Evolutionary conservation across 2,329 filamentous ascomycete species (phyloP).

Genomic region (Macrophomina pseudophaseolina): DNA sequence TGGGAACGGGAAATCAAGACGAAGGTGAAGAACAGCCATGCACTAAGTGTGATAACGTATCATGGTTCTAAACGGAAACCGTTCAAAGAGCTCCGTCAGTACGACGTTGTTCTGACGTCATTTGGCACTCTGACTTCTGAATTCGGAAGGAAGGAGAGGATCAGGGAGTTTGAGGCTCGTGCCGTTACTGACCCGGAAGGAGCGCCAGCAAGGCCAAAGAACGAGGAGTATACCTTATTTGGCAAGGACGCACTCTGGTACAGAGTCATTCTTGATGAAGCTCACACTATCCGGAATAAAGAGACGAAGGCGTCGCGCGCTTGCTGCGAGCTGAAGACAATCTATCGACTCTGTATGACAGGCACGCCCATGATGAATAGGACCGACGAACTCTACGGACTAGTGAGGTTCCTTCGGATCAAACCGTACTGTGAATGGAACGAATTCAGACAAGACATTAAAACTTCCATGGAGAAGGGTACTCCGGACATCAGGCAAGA

Average conservation of each 20-base stretch:
- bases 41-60: slow-evolving; percentile 69
- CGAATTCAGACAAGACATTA: slow-evolving; percentile 65
- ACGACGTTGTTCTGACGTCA: slow-evolving; percentile 79
- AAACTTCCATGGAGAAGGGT: slow-evolving; percentile 26
- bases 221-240: slow-evolving; percentile 57
- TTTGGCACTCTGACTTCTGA: slow-evolving; percentile 67
- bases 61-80: slow-evolving; percentile 66
- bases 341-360: slow-evolving; percentile 74
- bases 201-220: slow-evolving; percentile 80
- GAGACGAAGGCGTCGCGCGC: slow-evolving; percentile 66
- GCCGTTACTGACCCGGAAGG: slow-evolving; percentile 84
- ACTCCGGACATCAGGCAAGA: slow-evolving; percentile 34
- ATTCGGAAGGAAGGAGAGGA: slow-evolving; percentile 9
- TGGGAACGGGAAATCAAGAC: slow-evolving; percentile 81
- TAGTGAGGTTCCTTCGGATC: slow-evolving; percentile 78
- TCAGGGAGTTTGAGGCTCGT: slow-evolving; percentile 89
- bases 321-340: slow-evolving; percentile 62
- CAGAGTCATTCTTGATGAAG: slow-evolving; percentile 77
- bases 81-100: slow-evolving; percentile 66
- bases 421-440: slow-evolving; percentile 72
- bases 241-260: slow-evolving; percentile 67
- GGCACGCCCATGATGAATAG: slow-evolving; percentile 91
- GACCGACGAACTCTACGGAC: slow-evolving; percentile 75
- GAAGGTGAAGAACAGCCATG: slow-evolving; percentile 66
- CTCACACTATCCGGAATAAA: slow-evolving; percentile 80